A percentile compares a stretch with the other conserved stretches of the same genome.
Conservation (phyloP, 1,139 yeast species). For the Petasospora rhodanensis region DNA sequence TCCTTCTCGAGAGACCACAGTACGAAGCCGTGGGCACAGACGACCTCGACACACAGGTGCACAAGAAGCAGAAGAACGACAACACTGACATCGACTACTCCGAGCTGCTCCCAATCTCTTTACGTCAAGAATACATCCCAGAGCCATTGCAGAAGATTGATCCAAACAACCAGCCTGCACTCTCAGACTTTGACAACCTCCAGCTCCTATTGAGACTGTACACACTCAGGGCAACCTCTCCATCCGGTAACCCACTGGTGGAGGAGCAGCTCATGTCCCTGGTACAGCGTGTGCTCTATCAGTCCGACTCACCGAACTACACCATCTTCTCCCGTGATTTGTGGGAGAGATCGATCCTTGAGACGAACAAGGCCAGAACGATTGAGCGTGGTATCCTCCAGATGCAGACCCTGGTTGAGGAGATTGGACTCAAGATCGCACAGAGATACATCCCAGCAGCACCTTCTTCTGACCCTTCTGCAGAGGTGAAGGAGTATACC, state of each 20-base stretch:
- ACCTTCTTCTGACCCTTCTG: slow-evolving; percentile 33
- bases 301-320: slow-evolving; percentile 52
- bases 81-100: slow-evolving; percentile 30
- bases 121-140: slow-evolving; percentile 62
- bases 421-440: slow-evolving; percentile 67
- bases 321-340: slow-evolving; percentile 74
- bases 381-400: slow-evolving; percentile 93
- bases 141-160: slow-evolving; percentile 50
- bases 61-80: slow-evolving; percentile 32
- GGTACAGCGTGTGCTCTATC: slow-evolving; percentile 64
- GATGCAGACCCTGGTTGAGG: slow-evolving; percentile 89
- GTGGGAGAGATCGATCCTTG: slow-evolving; percentile 87
- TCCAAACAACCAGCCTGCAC: slow-evolving; percentile 77
- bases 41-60: slow-evolving; percentile 34
- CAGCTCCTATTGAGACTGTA: slow-evolving; percentile 68
- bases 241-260: slow-evolving; percentile 62
- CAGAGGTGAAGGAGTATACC: slow-evolving; percentile 34
- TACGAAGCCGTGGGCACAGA: slow-evolving; percentile 58
- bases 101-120: slow-evolving; percentile 54
- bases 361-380: slow-evolving; percentile 76
- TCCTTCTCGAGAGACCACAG: slow-evolving; percentile 70
- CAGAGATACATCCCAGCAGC: slow-evolving; percentile 47
- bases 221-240: slow-evolving; percentile 65
- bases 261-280: slow-evolving; percentile 81
- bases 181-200: slow-evolving; percentile 65